Evolutionary conservation across 306 rosid genomes (phyloP).

Genomic region (Benincasa hispida): DNA sequence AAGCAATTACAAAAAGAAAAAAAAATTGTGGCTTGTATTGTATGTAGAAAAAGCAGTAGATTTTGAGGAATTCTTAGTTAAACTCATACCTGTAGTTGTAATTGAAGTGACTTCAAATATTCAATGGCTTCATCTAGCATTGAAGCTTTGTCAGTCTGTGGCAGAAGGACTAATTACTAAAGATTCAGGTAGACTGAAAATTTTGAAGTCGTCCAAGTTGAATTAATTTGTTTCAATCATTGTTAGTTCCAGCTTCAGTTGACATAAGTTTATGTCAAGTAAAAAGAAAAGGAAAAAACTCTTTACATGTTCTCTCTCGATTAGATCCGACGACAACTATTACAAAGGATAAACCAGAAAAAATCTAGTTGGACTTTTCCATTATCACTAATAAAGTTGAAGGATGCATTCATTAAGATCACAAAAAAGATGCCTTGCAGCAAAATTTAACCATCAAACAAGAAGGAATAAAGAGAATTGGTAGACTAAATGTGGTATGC

Average conservation of each 20-base stretch:
- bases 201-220: background rate
- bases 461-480: background rate
- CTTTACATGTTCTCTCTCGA: background rate
- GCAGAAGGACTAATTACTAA: constrained; percentile 1
- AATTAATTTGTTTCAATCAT: background rate
- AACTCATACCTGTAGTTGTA: constrained; percentile 68
- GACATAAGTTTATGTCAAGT: background rate
- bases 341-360: background rate
- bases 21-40: background rate
- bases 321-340: background rate
- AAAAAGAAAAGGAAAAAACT: background rate
- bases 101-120: constrained; percentile 78
- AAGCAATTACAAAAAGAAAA: background rate
- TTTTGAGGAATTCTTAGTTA: background rate
- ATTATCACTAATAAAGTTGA: background rate
- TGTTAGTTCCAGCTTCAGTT: background rate
- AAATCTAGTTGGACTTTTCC: background rate
- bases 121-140: constrained; percentile 83
- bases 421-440: background rate
- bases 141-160: constrained; percentile 88
- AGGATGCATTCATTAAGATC: too few species aligned
- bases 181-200: background rate
- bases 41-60: constrained; percentile 2
- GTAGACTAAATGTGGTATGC: background rate
- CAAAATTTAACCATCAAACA: background rate